Evolutionary conservation across 179 eudicot species (phyloP).

Genomic region (Vitellaria paradoxa): DNA sequence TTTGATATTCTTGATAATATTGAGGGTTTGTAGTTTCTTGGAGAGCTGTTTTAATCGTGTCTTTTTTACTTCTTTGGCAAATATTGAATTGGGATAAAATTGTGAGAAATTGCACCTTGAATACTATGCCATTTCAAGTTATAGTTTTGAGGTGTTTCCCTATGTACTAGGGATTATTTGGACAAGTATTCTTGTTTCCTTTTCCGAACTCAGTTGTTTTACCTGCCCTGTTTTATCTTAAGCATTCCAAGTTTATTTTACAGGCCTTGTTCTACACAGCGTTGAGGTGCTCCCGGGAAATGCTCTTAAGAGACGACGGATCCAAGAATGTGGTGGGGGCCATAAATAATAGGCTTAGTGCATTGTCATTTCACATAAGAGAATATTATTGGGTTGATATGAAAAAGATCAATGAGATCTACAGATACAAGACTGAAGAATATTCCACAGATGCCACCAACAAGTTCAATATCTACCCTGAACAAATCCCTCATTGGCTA

Average conservation of each 20-base stretch:
- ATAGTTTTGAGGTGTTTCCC: not conserved
- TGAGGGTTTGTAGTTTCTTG: not conserved
- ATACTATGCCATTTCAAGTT: not conserved
- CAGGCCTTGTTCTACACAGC: constrained; percentile 93
- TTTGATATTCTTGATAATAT: not conserved
- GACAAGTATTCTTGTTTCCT: not conserved
- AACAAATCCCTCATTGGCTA: constrained; percentile 91
- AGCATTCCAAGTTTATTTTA: not conserved
- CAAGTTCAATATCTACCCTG: constrained; percentile 96
- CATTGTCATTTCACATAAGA: constrained; percentile 89
- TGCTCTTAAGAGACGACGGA: constrained; percentile 67
- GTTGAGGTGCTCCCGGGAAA: constrained; percentile 78
- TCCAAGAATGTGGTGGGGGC: constrained; percentile 69
- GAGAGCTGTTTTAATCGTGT: not conserved
- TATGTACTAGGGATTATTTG: not conserved
- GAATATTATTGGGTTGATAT: constrained; percentile 96
- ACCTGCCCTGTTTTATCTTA: not conserved
- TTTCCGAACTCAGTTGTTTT: constrained; percentile 2
- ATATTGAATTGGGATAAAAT: not conserved
- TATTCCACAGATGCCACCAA: constrained; percentile 83
- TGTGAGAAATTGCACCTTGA: not conserved
- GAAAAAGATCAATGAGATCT: constrained; percentile 88
- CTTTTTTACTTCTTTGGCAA: not conserved
- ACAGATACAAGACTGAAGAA: constrained; percentile 93
- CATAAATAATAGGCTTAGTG: constrained; percentile 82